These are phyloP conservation scores for Lithohypha guttulata DNA, from an alignment of 2,329 filamentous ascomycete species.

Conservation along the genomic window DNA sequence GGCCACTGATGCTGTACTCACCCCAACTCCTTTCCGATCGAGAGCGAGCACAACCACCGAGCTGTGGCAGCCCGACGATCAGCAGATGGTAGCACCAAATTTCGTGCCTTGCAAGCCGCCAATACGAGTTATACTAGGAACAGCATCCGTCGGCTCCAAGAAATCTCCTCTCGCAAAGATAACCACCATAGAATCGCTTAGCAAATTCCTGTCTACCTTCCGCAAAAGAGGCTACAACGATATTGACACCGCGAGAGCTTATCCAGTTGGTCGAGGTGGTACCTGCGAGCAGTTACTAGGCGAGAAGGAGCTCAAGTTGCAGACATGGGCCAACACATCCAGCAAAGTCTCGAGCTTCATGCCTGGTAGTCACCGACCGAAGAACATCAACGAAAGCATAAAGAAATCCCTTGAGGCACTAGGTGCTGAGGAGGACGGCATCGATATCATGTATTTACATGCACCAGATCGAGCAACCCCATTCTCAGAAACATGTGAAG, in stretches of 20 bases:
- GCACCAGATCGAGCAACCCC: conserved; percentile 36
- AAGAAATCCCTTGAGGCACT: conserved; percentile 22
- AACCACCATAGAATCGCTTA: conserved; percentile 21
- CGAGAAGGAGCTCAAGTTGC: conserved; percentile 17
- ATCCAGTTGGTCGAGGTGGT: conserved; percentile 22
- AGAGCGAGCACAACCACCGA: conserved; percentile 20
- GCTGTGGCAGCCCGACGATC: conserved; percentile 10
- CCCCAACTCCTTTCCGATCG: conserved; percentile 20
- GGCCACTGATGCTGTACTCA: conserved; percentile 16
- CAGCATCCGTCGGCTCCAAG: conserved; percentile 22
- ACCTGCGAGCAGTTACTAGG: conserved; percentile 24
- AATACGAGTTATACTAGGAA: conserved; percentile 22
- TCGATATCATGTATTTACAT: conserved; percentile 34
- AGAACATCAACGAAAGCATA: conserved; percentile 22
- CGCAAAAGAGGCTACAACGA: conserved; percentile 21
- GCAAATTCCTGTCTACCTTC: conserved; percentile 20
- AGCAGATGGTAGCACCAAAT: conserved; percentile 8
- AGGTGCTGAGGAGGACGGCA: conserved; percentile 15
- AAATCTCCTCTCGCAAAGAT: conserved; percentile 23
- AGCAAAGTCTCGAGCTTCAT: conserved; percentile 23
- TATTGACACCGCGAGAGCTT: conserved; percentile 25
- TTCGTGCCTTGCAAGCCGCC: conserved; percentile 20
- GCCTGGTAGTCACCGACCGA: conserved; percentile 21
- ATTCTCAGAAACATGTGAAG: conserved; percentile 32
- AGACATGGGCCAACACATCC: conserved; percentile 21